Base-by-base conservation (phyloP, 805 yeast species). In the Saturnispora zaruensis region DNA sequence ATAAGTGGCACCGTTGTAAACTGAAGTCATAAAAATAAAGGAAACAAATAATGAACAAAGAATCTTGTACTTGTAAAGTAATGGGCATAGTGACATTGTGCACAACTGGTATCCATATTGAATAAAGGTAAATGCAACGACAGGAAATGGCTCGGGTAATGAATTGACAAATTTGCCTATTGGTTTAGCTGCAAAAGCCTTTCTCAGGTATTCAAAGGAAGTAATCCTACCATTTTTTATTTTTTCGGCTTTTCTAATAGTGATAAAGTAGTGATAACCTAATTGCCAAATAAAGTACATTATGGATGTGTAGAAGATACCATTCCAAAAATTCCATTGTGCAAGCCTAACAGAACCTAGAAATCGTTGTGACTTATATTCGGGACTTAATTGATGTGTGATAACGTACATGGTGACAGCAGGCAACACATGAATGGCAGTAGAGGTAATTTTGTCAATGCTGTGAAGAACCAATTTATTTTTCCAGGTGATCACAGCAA, bases 401-500 rank as follows among this genome's bases (percentile, higher is more conserved):
- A 93, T 81, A 28, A 86, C 88, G 68, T 87, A 89, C 77, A 89
- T 75, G 3, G 90, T 83, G 20, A 82, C 77, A 0, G 96, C 96
- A 1, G 99, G 99, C 68, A 87, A 76, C 13, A 93, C 73, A 62
- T 91, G 99, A 55, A 91, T 91, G 59, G 88, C 85, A 2, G 95
- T 82, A 20, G 91, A 81, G 2, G 98, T 93, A 14, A 90, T 87
- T 65, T 91, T 91, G 56, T 91, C 99, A 53, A 91, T 77, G 11
- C 91, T 82, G 62, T 91, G 99, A 44, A 91, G 72, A 7, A 91
- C 98, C 49, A 91, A 72, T 6, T 96, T 89, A 64, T 91, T 91
- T 57, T 96, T 75, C 99, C 98, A 91, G 0, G 96, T 87, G 41
- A 91, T 81, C 21, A 91, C 96, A 0, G 97, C 97, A 76, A 87